Evolutionary conservation across 2,329 filamentous ascomycete genomes (phyloP), one percentile per base, ranked within the genome.

Genomic region (Scedosporium aurantiacum): DNA sequence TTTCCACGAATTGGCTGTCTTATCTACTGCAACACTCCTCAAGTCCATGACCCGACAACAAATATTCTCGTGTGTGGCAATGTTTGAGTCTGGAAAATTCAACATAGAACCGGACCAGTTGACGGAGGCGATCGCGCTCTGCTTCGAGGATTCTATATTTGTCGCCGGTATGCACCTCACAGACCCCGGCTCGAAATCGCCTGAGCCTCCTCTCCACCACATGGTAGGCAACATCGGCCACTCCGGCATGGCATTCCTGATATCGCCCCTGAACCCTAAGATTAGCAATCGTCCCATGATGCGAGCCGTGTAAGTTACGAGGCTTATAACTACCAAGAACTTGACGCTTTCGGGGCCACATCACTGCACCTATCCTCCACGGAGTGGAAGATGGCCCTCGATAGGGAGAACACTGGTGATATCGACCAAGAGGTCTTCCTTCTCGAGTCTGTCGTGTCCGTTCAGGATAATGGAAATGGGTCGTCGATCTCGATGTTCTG

Each of bases 321-420:
- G 18, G 21, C 45, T 5, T 52, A 18, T 23, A 18, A 52, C 45
- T 52, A 52, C 18, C 45, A 23, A 52, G 45, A n/a, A 18, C 14
- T 45, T 5, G 45, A 52, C 18, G 3, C 60, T 56, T 58, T 63
- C 21, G 28, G 37, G 3, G 58, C 57, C 16, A 63, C 63, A 2
- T 65, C 65, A 4, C 50, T 67, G n/a, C 66, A 67, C 54, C 60
- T 68, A 5, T 65, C 64, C 0, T 67, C 67, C 32, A 66, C 67
- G 1, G 60, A 63, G 32, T 66, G 47, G 63, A 64, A 45, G 56
- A 60, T 52, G 63, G 7, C 41, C 21, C 28, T 54, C 43, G 63
- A 65, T 60, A 57, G 61, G 57, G 32, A 61, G 7, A 62, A 58
- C 55, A 61, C 63, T 1, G 63, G 63, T 6, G 58, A 62, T 12